A percentile compares a stretch with the other conserved stretches of the same genome.
These are phyloP conservation scores for Daldinia grandis DNA, from an alignment of 495 filamentous ascomycete genomes.

Conservation along the genomic window DNA sequence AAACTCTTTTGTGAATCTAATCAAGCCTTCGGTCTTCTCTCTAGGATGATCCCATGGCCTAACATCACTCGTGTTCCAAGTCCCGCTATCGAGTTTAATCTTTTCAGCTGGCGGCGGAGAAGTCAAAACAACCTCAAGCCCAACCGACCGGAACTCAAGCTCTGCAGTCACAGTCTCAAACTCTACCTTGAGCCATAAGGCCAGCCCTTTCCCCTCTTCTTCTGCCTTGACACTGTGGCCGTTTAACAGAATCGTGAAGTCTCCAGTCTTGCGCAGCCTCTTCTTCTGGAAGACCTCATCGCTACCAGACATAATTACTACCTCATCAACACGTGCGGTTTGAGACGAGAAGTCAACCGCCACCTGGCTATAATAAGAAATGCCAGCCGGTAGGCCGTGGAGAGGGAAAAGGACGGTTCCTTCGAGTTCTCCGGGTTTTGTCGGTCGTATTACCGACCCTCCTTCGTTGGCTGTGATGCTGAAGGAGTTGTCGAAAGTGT, in stretches of 20 bases:
- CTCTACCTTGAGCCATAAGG: not conserved
- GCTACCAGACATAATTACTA: slow-evolving; percentile 2
- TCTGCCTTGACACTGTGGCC: not conserved
- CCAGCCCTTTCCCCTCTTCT: not conserved
- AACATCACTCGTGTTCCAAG: not conserved
- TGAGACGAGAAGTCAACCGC: slow-evolving; percentile 1
- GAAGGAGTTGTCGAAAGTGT: not conserved
- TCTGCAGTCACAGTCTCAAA: not conserved
- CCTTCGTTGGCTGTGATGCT: not conserved
- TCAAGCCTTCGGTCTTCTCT: not conserved
- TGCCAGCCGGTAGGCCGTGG: not conserved
- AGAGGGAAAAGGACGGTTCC: not conserved
- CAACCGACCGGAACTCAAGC: not conserved
- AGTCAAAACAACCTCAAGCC: not conserved
- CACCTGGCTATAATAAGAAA: not conserved
- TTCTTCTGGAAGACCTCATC: slow-evolving; percentile 4
- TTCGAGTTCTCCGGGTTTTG: not conserved
- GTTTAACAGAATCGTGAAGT: not conserved
- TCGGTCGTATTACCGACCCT: not conserved
- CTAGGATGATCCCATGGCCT: not conserved
- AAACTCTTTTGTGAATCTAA: not conserved
- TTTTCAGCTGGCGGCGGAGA: not conserved
- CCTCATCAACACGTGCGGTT: not conserved
- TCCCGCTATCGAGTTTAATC: not conserved
- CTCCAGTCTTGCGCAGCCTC: not conserved